Conservation (phyloP, 2,329 filamentous ascomycete genomes). For the Xenoacremonium recifei region DNA sequence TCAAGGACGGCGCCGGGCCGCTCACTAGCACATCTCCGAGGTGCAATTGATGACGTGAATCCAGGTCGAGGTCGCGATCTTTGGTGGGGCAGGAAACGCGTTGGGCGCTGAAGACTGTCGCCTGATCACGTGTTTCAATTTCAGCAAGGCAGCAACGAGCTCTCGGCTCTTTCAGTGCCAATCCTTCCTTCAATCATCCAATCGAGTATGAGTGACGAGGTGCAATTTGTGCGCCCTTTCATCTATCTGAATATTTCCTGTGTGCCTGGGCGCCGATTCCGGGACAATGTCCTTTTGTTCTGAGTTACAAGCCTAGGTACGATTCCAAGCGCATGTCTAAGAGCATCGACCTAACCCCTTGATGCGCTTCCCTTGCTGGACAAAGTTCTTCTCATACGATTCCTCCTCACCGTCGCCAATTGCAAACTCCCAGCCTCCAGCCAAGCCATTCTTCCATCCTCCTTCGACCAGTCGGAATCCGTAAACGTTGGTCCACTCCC, state of each 20-base stretch:
- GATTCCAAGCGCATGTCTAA: too few species aligned
- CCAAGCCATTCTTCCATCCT: background rate
- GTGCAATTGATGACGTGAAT: slow-evolving; percentile 22
- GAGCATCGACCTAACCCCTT: too few species aligned
- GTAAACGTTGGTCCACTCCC: slow-evolving; percentile 1
- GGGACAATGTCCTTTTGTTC: too few species aligned
- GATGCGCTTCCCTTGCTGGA: too few species aligned
- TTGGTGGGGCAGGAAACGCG: slow-evolving; percentile 21
- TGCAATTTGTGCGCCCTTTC: background rate
- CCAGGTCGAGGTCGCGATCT: slow-evolving; percentile 21
- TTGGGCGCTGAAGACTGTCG: slow-evolving; percentile 13
- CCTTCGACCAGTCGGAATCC: background rate
- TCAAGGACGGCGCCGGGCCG: slow-evolving; percentile 16
- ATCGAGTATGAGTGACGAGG: background rate
- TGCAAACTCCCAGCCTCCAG: slow-evolving; percentile 2
- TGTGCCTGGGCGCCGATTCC: too few species aligned
- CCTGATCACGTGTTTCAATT: slow-evolving; percentile 22
- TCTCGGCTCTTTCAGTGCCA: background rate
- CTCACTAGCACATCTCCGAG: slow-evolving; percentile 15
- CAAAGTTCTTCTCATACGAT: too few species aligned
- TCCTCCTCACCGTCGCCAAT: slow-evolving; percentile 1
- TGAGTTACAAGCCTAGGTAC: too few species aligned
- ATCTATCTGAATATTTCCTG: background rate
- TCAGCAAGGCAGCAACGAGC: too few species aligned
- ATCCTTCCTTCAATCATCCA: background rate